These are phyloP conservation scores for Kodamaea sp. DNA, from an alignment of 1,139 yeast genomes.

Conservation along the genomic window DNA sequence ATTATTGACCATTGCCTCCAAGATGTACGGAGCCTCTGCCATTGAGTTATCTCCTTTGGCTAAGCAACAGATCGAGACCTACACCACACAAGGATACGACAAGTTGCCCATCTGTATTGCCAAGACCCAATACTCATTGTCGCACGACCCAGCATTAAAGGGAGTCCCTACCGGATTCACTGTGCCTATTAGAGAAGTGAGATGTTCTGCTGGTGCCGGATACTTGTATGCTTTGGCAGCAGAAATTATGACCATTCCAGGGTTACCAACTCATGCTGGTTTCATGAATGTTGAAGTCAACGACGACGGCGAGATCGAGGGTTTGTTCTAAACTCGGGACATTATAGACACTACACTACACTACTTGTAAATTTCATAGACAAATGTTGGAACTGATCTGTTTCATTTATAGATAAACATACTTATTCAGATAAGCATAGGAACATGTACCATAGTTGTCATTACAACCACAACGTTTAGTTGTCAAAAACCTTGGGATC, in stretches of 20 bases:
- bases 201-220: constrained; percentile 96
- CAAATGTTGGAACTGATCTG: no score
- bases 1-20: constrained; percentile 61
- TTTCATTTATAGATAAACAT: no score
- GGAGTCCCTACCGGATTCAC: constrained; percentile 95
- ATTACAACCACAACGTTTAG: no score
- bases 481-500: neutral
- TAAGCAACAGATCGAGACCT: constrained; percentile 75
- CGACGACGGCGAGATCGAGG: constrained; percentile 89
- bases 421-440: no score
- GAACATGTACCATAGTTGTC: no score
- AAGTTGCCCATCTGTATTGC: constrained; percentile 95
- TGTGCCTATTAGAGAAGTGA: constrained; percentile 91
- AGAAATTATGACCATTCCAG: constrained; percentile 96
- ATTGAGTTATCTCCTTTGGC: constrained; percentile 89
- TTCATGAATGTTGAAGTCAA: constrained; percentile 96
- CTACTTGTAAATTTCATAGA: neutral
- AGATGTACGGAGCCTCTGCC: constrained; percentile 87
- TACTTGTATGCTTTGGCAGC: constrained; percentile 96
- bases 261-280: constrained; percentile 94
- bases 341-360: constrained; percentile 1
- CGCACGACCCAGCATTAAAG: constrained; percentile 90
- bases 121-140: constrained; percentile 94
- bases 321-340: constrained; percentile 50
- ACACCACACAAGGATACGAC: constrained; percentile 88